phyloP scores from a whole-genome alignment of 2,329 filamentous ascomycete genomes.

The Phaeosphaeria sp. region DNA sequence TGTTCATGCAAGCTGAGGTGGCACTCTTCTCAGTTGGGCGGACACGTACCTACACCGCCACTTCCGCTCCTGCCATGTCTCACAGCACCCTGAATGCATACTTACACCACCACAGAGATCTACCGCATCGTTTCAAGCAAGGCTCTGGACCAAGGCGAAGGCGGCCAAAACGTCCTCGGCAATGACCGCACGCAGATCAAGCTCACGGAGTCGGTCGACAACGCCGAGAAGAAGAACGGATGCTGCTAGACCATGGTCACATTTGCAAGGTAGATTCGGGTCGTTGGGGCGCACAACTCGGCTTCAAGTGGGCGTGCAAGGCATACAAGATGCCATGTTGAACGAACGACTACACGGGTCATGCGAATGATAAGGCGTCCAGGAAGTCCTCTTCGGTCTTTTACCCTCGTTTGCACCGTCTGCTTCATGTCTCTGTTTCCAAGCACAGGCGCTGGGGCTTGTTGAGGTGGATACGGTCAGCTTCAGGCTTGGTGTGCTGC shows the following conservation, averaged over 20 bases:
- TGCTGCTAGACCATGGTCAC: conserved; percentile 69
- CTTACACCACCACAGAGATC: conserved; percentile 72
- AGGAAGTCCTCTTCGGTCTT: conserved; percentile 37
- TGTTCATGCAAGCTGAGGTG: conserved; percentile 3
- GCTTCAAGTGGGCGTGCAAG: conserved; percentile 8
- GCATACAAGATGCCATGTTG: conserved; percentile 21
- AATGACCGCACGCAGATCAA: conserved; percentile 77
- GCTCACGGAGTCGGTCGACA: conserved; percentile 83
- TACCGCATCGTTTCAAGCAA: conserved; percentile 99
- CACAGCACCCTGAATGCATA: not conserved
- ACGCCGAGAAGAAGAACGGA: conserved; percentile 74
- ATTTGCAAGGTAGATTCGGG: conserved; percentile 15
- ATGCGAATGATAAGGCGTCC: conserved; percentile 44
- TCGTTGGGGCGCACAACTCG: conserved; percentile 4
- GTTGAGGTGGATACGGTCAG: conserved; percentile 20
- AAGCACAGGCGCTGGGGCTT: conserved; percentile 28
- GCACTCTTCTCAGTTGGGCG: not conserved
- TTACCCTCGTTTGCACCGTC: conserved; percentile 35
- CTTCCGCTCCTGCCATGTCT: conserved; percentile 6
- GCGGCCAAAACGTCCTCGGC: conserved; percentile 77
- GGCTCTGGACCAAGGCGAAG: conserved; percentile 88
- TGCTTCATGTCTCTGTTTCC: conserved; percentile 36
- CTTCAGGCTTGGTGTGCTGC: conserved; percentile 34
- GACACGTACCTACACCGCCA: conserved; percentile 16
- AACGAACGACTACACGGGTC: conserved; percentile 34